A percentile compares a stretch with the other conserved stretches of the same genome.
Evolutionary conservation across 1,284 basidiomycete genomes (phyloP).

Genomic region (Cronartium quercuum): DNA sequence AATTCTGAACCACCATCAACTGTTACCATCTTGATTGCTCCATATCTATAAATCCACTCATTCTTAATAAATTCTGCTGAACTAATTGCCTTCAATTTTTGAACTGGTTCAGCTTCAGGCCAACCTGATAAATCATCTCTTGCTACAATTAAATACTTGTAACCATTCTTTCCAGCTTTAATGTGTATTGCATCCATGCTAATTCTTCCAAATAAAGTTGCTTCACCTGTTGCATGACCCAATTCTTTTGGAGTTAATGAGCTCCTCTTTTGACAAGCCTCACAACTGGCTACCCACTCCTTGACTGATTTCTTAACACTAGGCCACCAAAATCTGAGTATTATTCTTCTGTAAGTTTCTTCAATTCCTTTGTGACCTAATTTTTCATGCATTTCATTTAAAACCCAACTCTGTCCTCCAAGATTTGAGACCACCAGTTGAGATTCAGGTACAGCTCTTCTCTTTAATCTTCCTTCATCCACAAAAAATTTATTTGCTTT

Average conservation of each 20-base stretch:
- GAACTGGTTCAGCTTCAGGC: conserved; percentile 4
- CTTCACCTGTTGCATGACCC: neutral
- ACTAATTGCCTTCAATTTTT: too few species aligned
- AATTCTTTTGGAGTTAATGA: neutral
- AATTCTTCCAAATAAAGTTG: neutral
- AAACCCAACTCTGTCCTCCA: neutral
- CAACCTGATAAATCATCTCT: conserved; percentile 12
- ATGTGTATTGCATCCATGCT: neutral
- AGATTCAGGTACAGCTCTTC: neutral
- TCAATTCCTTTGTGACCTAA: neutral
- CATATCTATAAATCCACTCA: neutral
- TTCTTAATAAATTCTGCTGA: too few species aligned
- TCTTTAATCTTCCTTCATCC: neutral
- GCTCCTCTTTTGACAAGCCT: conserved; percentile 1
- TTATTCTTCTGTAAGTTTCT: neutral
- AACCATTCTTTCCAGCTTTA: conserved; percentile 7
- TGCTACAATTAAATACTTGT: conserved; percentile 6
- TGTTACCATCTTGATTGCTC: neutral
- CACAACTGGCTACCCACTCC: neutral
- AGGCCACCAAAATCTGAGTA: conserved; percentile 12
- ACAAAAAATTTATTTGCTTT: neutral
- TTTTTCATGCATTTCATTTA: neutral
- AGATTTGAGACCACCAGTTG: neutral
- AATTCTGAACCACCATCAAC: neutral
- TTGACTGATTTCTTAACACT: neutral